Conservation (phyloP, 2,329 filamentous ascomycete species). For the Cadophora malorum region DNA sequence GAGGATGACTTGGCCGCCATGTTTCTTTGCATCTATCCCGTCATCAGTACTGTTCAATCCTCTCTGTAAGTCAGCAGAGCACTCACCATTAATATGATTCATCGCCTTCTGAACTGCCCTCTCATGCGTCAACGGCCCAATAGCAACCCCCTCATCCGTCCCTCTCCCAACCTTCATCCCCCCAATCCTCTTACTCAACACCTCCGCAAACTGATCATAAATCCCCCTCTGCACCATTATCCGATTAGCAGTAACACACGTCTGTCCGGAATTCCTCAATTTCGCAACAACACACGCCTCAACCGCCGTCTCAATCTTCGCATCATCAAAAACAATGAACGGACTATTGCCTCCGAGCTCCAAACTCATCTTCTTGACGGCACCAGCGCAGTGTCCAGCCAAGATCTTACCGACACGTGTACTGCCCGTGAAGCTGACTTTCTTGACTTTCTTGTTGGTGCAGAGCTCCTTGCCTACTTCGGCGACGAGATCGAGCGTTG, state of each 20-base stretch:
- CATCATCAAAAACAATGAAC: conserved; percentile 95
- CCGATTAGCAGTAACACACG: conserved; percentile 53
- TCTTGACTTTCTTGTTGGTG: conserved; percentile 47
- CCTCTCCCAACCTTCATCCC: conserved; percentile 20
- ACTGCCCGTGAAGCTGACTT: conserved; percentile 71
- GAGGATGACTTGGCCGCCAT: conserved; percentile 48
- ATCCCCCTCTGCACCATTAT: conserved; percentile 55
- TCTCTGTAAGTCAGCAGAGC: neutral
- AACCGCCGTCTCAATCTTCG: conserved; percentile 84
- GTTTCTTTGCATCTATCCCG: conserved; percentile 48
- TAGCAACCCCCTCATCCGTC: conserved; percentile 27
- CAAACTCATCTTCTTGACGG: conserved; percentile 51
- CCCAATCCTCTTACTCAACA: conserved; percentile 33
- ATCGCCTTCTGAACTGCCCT: conserved; percentile 33
- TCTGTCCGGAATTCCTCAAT: conserved; percentile 88
- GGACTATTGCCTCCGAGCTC: conserved; percentile 88
- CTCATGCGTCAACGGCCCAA: conserved; percentile 33
- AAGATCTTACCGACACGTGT: conserved; percentile 50
- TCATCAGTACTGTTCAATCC: neutral
- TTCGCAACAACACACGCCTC: conserved; percentile 82
- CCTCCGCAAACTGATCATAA: conserved; percentile 50
- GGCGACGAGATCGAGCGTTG: conserved; percentile 49
- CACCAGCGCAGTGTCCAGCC: conserved; percentile 44
- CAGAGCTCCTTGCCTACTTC: conserved; percentile 51
- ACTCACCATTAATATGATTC: conserved; percentile 32